A percentile compares a stretch with the other conserved stretches of the same genome.
These are phyloP conservation scores for Fusarium haematococcum DNA, from an alignment of 2,329 filamentous ascomycete species.

Conservation along the genomic window DNA sequence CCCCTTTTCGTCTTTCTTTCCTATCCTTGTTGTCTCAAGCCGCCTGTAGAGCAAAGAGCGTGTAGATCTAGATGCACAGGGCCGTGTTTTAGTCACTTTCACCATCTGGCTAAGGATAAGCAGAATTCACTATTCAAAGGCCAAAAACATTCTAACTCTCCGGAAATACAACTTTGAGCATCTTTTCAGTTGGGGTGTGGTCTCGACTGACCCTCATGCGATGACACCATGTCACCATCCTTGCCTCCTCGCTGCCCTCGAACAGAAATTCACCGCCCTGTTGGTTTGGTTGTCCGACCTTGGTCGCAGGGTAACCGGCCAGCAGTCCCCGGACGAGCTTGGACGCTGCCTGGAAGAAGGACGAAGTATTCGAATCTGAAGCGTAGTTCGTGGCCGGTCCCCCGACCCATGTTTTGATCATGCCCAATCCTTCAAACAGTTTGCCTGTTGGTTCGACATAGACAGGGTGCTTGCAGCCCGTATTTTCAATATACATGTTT, in stretches of 20 bases:
- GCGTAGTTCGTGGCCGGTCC: conserved; percentile 14
- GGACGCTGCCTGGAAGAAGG: not conserved
- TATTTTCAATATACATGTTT: conserved; percentile 24
- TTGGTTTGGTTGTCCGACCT: conserved; percentile 5
- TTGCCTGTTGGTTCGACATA: conserved; percentile 23
- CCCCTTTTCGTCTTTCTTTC: not conserved
- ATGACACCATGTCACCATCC: conserved; percentile 25
- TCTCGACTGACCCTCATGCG: conserved; percentile 18
- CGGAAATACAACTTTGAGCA: conserved; percentile 16
- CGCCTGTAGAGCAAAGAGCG: not conserved
- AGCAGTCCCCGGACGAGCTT: not conserved
- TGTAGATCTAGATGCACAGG: not conserved
- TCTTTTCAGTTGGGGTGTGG: conserved; percentile 24
- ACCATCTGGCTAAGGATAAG: not conserved
- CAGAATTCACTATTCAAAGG: not conserved
- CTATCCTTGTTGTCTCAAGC: not conserved
- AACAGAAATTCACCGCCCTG: conserved; percentile 34
- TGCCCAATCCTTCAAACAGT: conserved; percentile 19
- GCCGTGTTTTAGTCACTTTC: not conserved
- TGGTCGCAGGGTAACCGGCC: conserved; percentile 3
- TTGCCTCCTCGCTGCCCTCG: conserved; percentile 1
- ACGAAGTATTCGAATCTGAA: not conserved
- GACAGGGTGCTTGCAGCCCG: conserved; percentile 23
- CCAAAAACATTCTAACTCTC: not conserved
- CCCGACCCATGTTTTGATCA: conserved; percentile 16